These are phyloP conservation scores for Metschnikowia lunata DNA, from an alignment of 805 yeast genomes.

Conservation along the genomic window DNA sequence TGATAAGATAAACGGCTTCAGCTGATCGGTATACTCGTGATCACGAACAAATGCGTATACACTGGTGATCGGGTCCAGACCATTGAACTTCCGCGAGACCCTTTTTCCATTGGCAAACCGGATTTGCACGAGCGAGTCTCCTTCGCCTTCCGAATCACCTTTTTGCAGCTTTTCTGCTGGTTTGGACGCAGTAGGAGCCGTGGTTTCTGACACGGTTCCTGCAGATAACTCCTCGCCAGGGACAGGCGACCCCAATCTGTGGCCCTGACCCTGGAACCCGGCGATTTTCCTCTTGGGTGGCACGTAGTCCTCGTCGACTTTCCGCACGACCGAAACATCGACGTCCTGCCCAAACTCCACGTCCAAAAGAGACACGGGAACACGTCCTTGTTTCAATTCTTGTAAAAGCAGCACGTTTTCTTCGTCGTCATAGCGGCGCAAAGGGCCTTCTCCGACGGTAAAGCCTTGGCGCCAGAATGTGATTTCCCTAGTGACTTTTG, in stretches of 20 bases:
- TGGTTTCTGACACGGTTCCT: conserved; percentile 9
- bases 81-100: conserved; percentile 56
- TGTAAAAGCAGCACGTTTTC: conserved; percentile 72
- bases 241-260: conserved; percentile 83
- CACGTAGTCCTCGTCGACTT: conserved; percentile 72
- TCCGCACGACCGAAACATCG: conserved; percentile 79
- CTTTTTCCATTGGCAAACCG: conserved; percentile 81
- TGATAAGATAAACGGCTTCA: conserved; percentile 60
- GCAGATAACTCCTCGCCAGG: conserved; percentile 53
- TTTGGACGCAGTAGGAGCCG: conserved; percentile 8
- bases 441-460: conserved; percentile 86
- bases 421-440: conserved; percentile 88
- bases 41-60: conserved; percentile 63
- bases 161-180: conserved; percentile 1
- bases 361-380: conserved; percentile 77
- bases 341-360: conserved; percentile 91
- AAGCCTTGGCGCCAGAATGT: conserved; percentile 97
- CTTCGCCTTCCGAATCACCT: conserved; percentile 28
- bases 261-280: conserved; percentile 78
- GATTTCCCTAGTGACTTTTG: conserved; percentile 69
- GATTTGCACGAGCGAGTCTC: conserved; percentile 76
- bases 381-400: conserved; percentile 84
- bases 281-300: conserved; percentile 60
- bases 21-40: conserved; percentile 38
- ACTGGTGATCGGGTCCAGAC: conserved; percentile 58